Evolutionary conservation across 2,329 filamentous ascomycete genomes (phyloP), one percentile per base, ranked within the genome.

Genomic region (Didymosphaeria variabile): DNA sequence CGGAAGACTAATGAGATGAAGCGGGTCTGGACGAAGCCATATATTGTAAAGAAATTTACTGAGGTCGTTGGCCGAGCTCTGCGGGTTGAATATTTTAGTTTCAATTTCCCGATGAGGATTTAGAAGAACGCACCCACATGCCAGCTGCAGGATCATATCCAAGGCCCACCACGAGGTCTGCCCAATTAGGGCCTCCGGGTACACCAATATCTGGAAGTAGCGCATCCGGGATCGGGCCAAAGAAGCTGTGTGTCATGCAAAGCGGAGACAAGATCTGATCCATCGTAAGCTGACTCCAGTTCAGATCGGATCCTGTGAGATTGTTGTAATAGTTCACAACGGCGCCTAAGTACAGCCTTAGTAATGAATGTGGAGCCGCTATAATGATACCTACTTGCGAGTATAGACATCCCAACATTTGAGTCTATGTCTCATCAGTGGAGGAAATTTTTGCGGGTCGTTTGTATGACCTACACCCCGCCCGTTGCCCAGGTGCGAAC

Each of bases 91-190:
- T 7, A 17, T 7, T 15, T 59, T 29, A 61, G 47, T n/a, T n/a
- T 3, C 32, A 38, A 3, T 5, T 23, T 15, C 13, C 51, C 6
- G 7, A 34, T 10, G 13, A 15, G 8, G 6, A 38, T 13, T 15
- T 23, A 21, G 10, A 21, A 15, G 10, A 32, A 65, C 64, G 0
- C 56, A 67, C 66, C 69, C 72, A 76, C 68, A 75, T 70, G 26
- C 73, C 73, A 3, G 68, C 73, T 3, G 68, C 72, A 29, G 73
- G 72, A 38, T 75, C 67, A 44, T 76, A 76, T 8, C 73, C 73
- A 17, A 64, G 59, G 29, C 72, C 71, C 4, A 76, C 55, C 0
- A 72, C 23, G 2, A 74, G 56, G 59, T 75, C 68, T 0, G 65
- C 72, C 68, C 69, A 74, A 32, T 72, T 72, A 3, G 68, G 56